Evolutionary conservation across 139 green algal genomes (phyloP).

Genomic region (Closterium sp.): DNA sequence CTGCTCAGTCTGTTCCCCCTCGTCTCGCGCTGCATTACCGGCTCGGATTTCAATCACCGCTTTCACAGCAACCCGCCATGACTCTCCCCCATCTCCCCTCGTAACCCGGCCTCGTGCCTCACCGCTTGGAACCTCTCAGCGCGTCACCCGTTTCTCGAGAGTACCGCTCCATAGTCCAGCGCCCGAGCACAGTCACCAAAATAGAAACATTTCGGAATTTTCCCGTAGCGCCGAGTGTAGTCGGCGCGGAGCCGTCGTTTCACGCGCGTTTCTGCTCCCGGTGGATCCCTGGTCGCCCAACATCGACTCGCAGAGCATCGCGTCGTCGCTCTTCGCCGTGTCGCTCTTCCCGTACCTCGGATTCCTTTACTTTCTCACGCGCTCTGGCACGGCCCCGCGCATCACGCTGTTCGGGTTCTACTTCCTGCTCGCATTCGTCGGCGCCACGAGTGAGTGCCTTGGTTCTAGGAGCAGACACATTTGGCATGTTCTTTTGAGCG

Average conservation of each 20-base stretch:
- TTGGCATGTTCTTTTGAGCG: no score
- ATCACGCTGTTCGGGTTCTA: slow-evolving; percentile 37
- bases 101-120: not conserved
- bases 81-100: not conserved
- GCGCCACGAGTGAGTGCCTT: slow-evolving; percentile 24
- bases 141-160: not conserved
- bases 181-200: not conserved
- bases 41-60: not conserved
- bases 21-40: not conserved
- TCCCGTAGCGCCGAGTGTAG: no score
- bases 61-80: not conserved
- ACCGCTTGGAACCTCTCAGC: not conserved
- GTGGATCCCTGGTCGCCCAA: slow-evolving; percentile 46
- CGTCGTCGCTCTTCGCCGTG: slow-evolving; percentile 73
- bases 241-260: not conserved
- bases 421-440: no score
- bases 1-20: not conserved
- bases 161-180: not conserved
- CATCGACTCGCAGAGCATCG: slow-evolving; percentile 50
- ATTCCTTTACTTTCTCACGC: slow-evolving; percentile 86
- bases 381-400: slow-evolving; percentile 27
- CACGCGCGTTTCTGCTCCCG: not conserved
- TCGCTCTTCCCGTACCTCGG: slow-evolving; percentile 87
- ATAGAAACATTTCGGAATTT: no score
- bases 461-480: no score